Conservation (phyloP, 257 asterid species). For the Solanum bulbocastanum region DNA sequence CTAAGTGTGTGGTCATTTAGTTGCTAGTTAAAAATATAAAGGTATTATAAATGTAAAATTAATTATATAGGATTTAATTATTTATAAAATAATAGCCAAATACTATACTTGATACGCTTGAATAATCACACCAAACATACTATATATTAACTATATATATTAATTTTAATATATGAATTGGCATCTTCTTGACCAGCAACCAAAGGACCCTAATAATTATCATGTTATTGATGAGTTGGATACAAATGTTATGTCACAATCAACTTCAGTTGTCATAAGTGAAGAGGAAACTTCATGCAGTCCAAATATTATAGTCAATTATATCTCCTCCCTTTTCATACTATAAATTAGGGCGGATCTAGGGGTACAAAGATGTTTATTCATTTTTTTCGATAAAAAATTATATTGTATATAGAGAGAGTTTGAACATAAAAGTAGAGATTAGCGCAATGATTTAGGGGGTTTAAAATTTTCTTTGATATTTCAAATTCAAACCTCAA, state of each 20-base stretch:
- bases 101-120: not conserved
- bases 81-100: not conserved
- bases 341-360: not conserved
- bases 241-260: not conserved
- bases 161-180: not conserved
- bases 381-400: no score
- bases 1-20: not conserved
- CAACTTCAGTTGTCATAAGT: not conserved
- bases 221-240: not conserved
- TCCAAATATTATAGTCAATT: not conserved
- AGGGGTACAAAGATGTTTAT: no score
- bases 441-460: not conserved
- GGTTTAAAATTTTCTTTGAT: no score
- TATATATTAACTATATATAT: not conserved
- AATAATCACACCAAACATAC: not conserved
- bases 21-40: not conserved
- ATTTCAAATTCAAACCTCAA: not conserved
- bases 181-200: not conserved
- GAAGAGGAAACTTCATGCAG: not conserved
- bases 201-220: not conserved
- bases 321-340: not conserved
- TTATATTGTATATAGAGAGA: not conserved
- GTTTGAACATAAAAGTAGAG: not conserved
- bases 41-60: not conserved
- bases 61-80: not conserved